Base-by-base conservation (phyloP, 176 grass and related monocot genomes). In the Musa troglodytarum region DNA sequence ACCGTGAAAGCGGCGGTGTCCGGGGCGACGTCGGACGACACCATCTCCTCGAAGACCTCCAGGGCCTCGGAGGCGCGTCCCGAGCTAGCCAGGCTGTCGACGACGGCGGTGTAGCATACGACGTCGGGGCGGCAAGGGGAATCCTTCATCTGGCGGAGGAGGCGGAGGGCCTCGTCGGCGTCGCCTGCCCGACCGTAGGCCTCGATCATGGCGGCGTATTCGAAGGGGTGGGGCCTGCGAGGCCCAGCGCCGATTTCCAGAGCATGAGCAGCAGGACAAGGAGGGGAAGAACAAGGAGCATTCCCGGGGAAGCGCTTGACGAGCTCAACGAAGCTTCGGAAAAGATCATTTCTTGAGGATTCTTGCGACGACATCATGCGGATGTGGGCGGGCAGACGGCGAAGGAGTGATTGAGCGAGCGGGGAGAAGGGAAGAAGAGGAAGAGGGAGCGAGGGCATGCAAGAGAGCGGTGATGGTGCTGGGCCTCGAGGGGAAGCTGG, bases 81-180 rank as follows among this genome's bases (percentile, higher is more conserved):
- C 13, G 83, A 80, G 1, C 74, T 64, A 0, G 82, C 75, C 16
- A 96, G 82, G 65, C 87, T 78, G 9, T 88, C 83, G 10, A 87
- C 85, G 24, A 49, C 89, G 2, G 87, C 86, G 24, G 93, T 96
- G 49, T 88, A 96, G 82, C 93, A 96, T 2, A 88, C 85, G n/a
- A 85, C 67, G 51, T 92, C 93, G n/a, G 87, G 89, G 66, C 71
- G 78, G 81, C 87, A 82, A 2, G 69, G 14, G 74, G 83, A 76
- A 50, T n/a, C 24, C 62, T 85, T 86, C 89, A 96, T 96, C 85
- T 96, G 89, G 73, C 83, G 85, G 85, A 96, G 88, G 76, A 96
- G 89, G 59, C 81, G 71, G 72, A 92, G 83, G 73, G 82, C 87
- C 72, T 83, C 81, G 50, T 87, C 74, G 20, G 89, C 71, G 29